Conservation (phyloP, 352 stramenopile genomes). For the Pythium chondricola region DNA sequence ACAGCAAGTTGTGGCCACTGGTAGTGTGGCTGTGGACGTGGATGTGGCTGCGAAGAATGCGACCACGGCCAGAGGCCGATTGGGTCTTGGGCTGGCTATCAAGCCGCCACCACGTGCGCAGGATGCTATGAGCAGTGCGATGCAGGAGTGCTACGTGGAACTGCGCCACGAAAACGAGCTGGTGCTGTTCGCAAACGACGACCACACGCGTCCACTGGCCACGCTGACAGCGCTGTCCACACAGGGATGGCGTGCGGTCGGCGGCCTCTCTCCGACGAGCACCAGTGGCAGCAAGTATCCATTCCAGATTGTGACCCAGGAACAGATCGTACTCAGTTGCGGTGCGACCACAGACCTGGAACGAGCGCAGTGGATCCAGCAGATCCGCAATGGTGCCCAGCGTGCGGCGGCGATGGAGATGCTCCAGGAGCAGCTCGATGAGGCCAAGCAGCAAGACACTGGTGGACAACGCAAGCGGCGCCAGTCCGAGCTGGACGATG, state of each 20-base stretch:
- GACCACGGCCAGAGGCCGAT: too few species aligned
- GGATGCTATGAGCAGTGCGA: slow-evolving; percentile 1
- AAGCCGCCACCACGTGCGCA: not conserved
- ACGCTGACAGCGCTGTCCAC: slow-evolving; percentile 41
- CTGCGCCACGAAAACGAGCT: slow-evolving; percentile 48
- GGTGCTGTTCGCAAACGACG: slow-evolving; percentile 26
- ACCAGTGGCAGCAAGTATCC: slow-evolving; percentile 28
- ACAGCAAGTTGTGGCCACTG: not conserved
- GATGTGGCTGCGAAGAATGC: too few species aligned
- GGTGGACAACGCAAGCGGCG: slow-evolving; percentile 1
- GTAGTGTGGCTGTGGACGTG: not conserved
- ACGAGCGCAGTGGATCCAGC: slow-evolving; percentile 59
- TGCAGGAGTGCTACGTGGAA: slow-evolving; percentile 43
- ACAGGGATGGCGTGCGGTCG: slow-evolving; percentile 27
- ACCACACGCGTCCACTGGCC: slow-evolving; percentile 18
- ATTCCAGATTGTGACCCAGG: slow-evolving; percentile 63
- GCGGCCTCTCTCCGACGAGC: slow-evolving; percentile 6
- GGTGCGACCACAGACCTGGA: slow-evolving; percentile 50
- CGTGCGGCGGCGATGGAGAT: slow-evolving; percentile 45
- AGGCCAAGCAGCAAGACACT: not conserved
- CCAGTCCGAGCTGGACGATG: slow-evolving; percentile 9
- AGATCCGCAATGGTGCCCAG: slow-evolving; percentile 46
- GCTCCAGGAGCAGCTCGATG: slow-evolving; percentile 37
- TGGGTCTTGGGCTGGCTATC: too few species aligned
- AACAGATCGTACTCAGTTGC: slow-evolving; percentile 58